These are phyloP conservation scores for Gastrolobium bilobum DNA, from an alignment of 306 rosid species.

Conservation along the genomic window DNA sequence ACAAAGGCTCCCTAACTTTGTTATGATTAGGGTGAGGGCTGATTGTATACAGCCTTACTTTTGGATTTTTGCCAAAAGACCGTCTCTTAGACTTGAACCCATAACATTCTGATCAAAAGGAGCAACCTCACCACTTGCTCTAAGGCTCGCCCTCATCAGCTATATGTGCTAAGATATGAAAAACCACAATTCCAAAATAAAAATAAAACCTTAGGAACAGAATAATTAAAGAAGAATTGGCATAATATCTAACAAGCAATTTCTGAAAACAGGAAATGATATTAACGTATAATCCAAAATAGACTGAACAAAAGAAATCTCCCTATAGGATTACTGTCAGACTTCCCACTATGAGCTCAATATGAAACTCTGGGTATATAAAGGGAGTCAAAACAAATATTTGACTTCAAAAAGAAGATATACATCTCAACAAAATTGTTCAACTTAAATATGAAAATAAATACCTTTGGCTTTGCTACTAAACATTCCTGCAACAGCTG, in stretches of 20 bases:
- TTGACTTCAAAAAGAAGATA: slow-evolving; percentile 28
- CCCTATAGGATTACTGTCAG: slow-evolving; percentile 10
- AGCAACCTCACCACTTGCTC: too few species aligned
- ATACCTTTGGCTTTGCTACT: slow-evolving; percentile 99
- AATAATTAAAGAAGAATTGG: not conserved
- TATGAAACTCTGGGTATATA: not conserved
- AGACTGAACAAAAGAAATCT: slow-evolving; percentile 32
- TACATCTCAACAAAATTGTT: slow-evolving; percentile 14
- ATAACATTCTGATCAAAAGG: too few species aligned
- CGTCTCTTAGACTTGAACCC: too few species aligned
- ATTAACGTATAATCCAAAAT: slow-evolving; percentile 19
- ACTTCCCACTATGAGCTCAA: slow-evolving; percentile 13
- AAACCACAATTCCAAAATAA: not conserved
- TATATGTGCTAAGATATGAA: not conserved
- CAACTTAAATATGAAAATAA: slow-evolving; percentile 39
- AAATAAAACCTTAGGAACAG: slow-evolving; percentile 8
- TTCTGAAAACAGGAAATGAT: slow-evolving; percentile 33
- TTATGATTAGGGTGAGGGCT: too few species aligned
- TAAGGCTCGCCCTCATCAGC: not conserved
- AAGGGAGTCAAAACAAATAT: slow-evolving; percentile 28
- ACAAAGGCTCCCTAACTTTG: too few species aligned
- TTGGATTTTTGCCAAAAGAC: too few species aligned
- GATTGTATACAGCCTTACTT: too few species aligned
- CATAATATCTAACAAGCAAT: slow-evolving; percentile 21
- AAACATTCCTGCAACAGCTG: slow-evolving; percentile 99